Conservation (phyloP, 2,329 filamentous ascomycete species). For the Alternaria solani region DNA sequence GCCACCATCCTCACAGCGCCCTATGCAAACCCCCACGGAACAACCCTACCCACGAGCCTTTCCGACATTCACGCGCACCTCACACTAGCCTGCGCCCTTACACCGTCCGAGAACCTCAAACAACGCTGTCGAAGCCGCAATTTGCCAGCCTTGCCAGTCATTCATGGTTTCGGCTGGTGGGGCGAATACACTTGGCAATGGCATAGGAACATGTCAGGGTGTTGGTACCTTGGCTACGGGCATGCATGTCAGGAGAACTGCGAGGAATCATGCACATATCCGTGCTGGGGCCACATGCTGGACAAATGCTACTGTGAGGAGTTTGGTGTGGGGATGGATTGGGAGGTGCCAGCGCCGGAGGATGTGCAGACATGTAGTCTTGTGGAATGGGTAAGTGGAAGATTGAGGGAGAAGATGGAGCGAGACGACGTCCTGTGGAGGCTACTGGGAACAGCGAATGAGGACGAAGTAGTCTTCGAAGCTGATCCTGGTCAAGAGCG, state of each 20-base stretch:
- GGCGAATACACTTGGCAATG: conserved; percentile 19
- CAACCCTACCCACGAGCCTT: conserved; percentile 9
- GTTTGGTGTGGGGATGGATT: conserved; percentile 1
- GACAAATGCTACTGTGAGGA: conserved; percentile 11
- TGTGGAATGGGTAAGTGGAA: conserved; percentile 14
- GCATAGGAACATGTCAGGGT: conserved; percentile 21
- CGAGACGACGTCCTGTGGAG: not conserved
- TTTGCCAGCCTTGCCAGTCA: not conserved
- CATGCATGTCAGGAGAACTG: not conserved
- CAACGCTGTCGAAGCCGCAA: not conserved
- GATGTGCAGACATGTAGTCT: conserved; percentile 13
- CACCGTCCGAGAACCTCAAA: not conserved
- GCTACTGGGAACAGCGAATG: not conserved
- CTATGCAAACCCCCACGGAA: not conserved
- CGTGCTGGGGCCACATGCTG: not conserved
- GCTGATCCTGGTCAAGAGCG: not conserved
- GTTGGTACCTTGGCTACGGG: conserved; percentile 11
- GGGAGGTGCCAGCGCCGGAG: conserved; percentile 8
- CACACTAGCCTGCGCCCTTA: conserved; percentile 1
- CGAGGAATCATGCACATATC: not conserved
- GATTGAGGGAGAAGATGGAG: not conserved
- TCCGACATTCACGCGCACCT: conserved; percentile 12
- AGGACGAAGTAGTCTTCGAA: not conserved
- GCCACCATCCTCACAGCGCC: not conserved
- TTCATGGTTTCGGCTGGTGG: conserved; percentile 15